Percentiles rank a stretch among this genome's conserved stretches.
These are phyloP conservation scores for Tympanopsis confertula DNA, from an alignment of 2,329 filamentous ascomycete genomes.

Conservation along the genomic window DNA sequence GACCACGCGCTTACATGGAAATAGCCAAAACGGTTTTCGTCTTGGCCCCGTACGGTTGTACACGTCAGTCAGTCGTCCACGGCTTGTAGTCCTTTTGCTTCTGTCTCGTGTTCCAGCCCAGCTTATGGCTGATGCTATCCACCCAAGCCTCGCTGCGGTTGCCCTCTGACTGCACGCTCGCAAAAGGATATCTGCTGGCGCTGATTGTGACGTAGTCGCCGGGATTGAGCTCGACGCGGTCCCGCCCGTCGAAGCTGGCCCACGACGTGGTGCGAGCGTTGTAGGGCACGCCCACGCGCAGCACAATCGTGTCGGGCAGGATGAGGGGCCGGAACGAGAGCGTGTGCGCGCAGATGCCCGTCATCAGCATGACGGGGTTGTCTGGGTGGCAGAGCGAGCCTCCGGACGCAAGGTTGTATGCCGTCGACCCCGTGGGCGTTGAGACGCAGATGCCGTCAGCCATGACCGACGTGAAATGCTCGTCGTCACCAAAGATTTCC, in stretches of 20 bases:
- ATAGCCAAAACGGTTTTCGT: too few relatives aligned
- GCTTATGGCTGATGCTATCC: slow-evolving; percentile 32
- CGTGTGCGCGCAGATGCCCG: slow-evolving; percentile 63
- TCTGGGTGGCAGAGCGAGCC: slow-evolving; percentile 65
- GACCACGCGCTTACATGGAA: too few relatives aligned
- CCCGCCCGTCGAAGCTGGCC: slow-evolving; percentile 64
- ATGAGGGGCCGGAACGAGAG: slow-evolving; percentile 64
- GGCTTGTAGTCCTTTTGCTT: slow-evolving; percentile 27
- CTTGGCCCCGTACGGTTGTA: too few relatives aligned
- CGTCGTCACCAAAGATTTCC: slow-evolving; percentile 60
- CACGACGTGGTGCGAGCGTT: slow-evolving; percentile 59
- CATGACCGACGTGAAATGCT: slow-evolving; percentile 60
- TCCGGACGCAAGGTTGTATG: slow-evolving; percentile 63
- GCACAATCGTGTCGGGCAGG: slow-evolving; percentile 60
- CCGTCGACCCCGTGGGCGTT: slow-evolving; percentile 63
- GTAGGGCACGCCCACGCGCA: slow-evolving; percentile 61
- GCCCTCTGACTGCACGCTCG: slow-evolving; percentile 29
- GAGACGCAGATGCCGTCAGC: slow-evolving; percentile 62
- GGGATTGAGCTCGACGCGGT: slow-evolving; percentile 35
- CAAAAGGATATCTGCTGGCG: slow-evolving; percentile 36
- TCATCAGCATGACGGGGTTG: slow-evolving; percentile 61
- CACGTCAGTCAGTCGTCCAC: too few relatives aligned
- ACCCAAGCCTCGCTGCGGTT: slow-evolving; percentile 34
- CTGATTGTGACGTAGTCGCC: slow-evolving; percentile 39
- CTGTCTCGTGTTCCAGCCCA: slow-evolving; percentile 36